phyloP scores from a whole-genome alignment of 129 eudicot genomes.

The Centella asiatica region DNA sequence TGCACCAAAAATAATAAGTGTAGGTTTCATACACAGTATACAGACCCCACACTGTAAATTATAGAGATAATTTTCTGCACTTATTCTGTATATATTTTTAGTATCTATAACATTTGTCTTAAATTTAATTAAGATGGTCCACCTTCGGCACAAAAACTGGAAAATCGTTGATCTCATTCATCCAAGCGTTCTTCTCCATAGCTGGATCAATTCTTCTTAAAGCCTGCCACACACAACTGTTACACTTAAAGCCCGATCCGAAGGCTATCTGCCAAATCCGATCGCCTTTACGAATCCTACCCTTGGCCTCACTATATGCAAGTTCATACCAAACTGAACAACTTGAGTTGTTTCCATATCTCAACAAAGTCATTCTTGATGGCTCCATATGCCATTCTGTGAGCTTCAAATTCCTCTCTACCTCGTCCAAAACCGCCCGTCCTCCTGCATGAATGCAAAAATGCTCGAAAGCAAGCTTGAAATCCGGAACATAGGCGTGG shows the following conservation, averaged over 20 bases:
- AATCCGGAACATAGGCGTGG: constrained; percentile 33
- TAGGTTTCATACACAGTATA: no score
- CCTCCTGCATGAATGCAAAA: constrained; percentile 55
- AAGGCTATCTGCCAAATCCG: constrained; percentile 47
- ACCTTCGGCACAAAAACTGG: constrained; percentile 12
- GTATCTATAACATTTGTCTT: no score
- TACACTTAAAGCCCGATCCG: constrained; percentile 59
- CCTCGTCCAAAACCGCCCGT: constrained; percentile 37
- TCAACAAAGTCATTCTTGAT: constrained; percentile 46
- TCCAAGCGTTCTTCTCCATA: constrained; percentile 48
- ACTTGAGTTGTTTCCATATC: constrained; percentile 56
- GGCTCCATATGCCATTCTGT: constrained; percentile 36
- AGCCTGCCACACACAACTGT: constrained; percentile 47
- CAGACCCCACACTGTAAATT: no score
- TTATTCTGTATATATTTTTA: no score
- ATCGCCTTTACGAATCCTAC: constrained; percentile 46
- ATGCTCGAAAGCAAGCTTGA: constrained; percentile 29
- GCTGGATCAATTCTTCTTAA: constrained; percentile 20
- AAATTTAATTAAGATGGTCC: background rate
- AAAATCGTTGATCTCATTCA: constrained; percentile 32
- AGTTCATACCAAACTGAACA: constrained; percentile 47
- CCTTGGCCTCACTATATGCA: constrained; percentile 54
- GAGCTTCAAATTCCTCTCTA: constrained; percentile 31
- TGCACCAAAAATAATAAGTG: no score
- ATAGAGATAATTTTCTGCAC: no score